Evolutionary conservation across 352 stramenopile species (phyloP), one percentile per base, ranked within the genome.

Genomic region (Pythium grandisporangium): DNA sequence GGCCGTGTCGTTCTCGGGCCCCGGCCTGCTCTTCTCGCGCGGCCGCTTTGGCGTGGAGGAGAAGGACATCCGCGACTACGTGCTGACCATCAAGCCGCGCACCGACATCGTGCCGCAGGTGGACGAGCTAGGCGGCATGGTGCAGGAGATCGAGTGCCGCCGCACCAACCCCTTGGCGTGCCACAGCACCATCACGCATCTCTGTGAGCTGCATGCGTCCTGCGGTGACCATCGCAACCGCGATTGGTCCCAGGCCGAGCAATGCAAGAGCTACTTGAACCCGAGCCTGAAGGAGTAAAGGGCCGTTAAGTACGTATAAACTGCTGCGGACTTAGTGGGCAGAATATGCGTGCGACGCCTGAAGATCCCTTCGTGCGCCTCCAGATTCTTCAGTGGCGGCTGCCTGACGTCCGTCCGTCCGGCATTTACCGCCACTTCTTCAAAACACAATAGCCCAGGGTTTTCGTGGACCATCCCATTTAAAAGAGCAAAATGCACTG

Each of bases 91-190:
- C 53, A 93, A 93, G 52, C 78, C 78, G 22, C 61, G 61, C 29
- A 63, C 61, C 19, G 78, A 93, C 50, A 66, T 93, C 38, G 78
- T 93, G 30, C 81, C 81, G 14, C 64, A 83, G 47, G 77, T 91
- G 20, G 78, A 93, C 51, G 67, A 81, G 45, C 61, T 93, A 6
- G 77, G 62, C 24, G 81, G 81, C 4, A 82, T 93, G 70, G 72
- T 93, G n/a, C 81, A 93, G 50, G 78, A 93, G 54, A 90, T 92
- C 36, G 71, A 90, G 48, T 93, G 81, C 45, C 79, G 76, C 19
- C 59, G 70, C 35, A 62, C 63, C 23, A 91, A 88, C 49, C 75
- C 75, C 11, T 63, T 93, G 17, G 75, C 68, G 8, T 93, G 80
- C 55, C 80, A 93, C 58, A 87, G 77, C 54, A 90, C 77, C 11